These are phyloP conservation scores for rapeseed (Brassica napus) DNA, from an alignment of 345 rosid genomes.

Conservation along the genomic window DNA sequence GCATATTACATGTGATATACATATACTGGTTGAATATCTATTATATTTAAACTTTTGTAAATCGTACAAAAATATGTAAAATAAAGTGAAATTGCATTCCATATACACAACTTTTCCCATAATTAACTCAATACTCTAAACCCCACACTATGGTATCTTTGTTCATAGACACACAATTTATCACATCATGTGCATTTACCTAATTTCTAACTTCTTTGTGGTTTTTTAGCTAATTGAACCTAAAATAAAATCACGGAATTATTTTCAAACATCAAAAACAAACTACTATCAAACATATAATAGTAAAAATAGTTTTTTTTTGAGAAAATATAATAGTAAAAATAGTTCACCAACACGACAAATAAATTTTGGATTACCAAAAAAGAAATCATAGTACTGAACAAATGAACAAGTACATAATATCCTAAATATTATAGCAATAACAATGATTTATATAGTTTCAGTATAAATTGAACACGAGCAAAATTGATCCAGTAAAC, in stretches of 20 bases:
- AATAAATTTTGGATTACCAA: neutral
- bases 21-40: neutral
- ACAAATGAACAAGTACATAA: constrained; percentile 15
- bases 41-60: neutral
- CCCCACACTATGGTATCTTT: too few species aligned
- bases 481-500: constrained; percentile 38
- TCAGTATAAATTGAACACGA: constrained; percentile 29
- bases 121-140: too few species aligned
- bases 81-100: too few species aligned
- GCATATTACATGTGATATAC: constrained; percentile 20
- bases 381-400: neutral
- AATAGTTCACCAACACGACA: neutral
- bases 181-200: too few species aligned
- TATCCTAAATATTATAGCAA: constrained; percentile 27
- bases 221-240: too few species aligned
- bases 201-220: too few species aligned
- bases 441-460: constrained; percentile 11
- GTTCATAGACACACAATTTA: too few species aligned
- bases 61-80: too few species aligned
- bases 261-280: neutral
- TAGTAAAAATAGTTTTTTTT: too few species aligned
- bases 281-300: neutral
- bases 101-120: too few species aligned
- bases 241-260: neutral
- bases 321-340: too few species aligned